These are phyloP conservation scores for Suillus spraguei DNA, from an alignment of 768 basidiomycete genomes.

Conservation along the genomic window DNA sequence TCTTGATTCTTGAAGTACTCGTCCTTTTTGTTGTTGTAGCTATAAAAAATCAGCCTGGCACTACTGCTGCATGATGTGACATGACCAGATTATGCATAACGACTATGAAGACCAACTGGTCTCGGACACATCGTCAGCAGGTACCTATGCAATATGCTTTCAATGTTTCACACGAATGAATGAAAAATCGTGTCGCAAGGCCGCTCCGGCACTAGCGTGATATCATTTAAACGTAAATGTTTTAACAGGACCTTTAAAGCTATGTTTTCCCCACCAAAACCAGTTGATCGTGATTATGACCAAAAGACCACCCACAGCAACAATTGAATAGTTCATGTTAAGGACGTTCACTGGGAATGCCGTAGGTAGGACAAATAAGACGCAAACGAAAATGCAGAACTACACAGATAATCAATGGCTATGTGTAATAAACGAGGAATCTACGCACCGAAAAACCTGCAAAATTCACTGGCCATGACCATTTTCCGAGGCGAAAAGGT, in stretches of 20 bases:
- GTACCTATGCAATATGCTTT: not conserved
- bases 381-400: conserved; percentile 56
- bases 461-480: conserved; percentile 55
- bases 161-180: not conserved
- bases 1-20: no score
- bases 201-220: not conserved
- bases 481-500: conserved; percentile 53
- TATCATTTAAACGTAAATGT: conserved; percentile 26
- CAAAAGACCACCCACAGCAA: conserved; percentile 52
- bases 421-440: not conserved
- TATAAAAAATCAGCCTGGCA: no score
- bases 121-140: not conserved
- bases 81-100: not conserved
- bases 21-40: no score
- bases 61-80: no score
- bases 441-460: conserved; percentile 45
- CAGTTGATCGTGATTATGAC: conserved; percentile 49
- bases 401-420: conserved; percentile 21
- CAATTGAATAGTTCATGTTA: conserved; percentile 62
- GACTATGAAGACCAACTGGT: not conserved
- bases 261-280: conserved; percentile 48
- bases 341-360: conserved; percentile 48
- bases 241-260: conserved; percentile 48
- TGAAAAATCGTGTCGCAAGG: not conserved
- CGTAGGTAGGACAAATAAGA: conserved; percentile 61